A percentile compares a stretch with the other conserved stretches of the same genome.
These are phyloP conservation scores for Geoglossum glabrum DNA, from an alignment of 495 filamentous ascomycete genomes.

Conservation along the genomic window DNA sequence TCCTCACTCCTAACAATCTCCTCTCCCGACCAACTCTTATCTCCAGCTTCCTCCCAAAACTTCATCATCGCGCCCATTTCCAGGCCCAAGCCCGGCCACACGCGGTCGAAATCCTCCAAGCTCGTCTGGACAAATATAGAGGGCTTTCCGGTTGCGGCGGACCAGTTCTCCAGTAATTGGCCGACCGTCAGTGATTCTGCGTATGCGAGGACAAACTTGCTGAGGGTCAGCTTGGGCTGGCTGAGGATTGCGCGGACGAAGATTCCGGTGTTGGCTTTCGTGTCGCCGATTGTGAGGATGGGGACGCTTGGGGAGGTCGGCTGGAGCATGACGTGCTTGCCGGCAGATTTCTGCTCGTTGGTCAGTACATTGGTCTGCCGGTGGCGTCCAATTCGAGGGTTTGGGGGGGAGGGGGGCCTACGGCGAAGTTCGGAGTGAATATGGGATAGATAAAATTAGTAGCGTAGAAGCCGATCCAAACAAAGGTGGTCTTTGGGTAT, in stretches of 20 bases:
- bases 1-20: neutral
- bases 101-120: constrained; percentile 15
- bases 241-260: constrained; percentile 2
- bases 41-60: constrained; percentile 17
- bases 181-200: neutral
- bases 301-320: neutral
- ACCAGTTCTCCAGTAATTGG: neutral
- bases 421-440: constrained; percentile 12
- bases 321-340: neutral
- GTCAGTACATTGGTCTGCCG: neutral
- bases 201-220: neutral
- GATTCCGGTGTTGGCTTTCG: neutral
- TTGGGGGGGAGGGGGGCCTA: neutral
- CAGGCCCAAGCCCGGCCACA: constrained; percentile 4
- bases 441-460: constrained; percentile 16
- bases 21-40: constrained; percentile 16
- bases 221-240: neutral
- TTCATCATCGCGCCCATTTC: constrained; percentile 24
- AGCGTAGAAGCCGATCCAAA: constrained; percentile 21
- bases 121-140: neutral
- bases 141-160: neutral
- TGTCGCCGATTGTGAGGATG: neutral
- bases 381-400: neutral
- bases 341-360: constrained; percentile 8
- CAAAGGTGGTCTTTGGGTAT: constrained; percentile 20